phyloP scores from a whole-genome alignment of 2,329 filamentous ascomycete genomes.

The Rasamsonia emersonii region DNA sequence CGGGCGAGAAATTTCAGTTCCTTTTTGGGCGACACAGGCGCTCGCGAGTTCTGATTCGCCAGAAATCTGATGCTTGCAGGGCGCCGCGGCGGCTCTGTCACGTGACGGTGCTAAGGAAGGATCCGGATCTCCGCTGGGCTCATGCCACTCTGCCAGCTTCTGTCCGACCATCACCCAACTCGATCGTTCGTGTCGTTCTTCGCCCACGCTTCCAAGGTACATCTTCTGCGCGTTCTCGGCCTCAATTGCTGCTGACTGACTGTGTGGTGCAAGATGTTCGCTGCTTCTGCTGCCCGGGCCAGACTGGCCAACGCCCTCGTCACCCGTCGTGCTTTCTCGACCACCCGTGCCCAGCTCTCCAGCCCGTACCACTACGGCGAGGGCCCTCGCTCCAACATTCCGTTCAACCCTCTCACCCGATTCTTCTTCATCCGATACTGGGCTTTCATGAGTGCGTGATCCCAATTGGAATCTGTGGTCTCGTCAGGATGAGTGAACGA shows the following conservation, averaged over 20 bases:
- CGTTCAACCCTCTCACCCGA: constrained; percentile 90
- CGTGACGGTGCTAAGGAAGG: constrained; percentile 6
- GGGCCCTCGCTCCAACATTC: constrained; percentile 87
- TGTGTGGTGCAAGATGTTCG: constrained; percentile 69
- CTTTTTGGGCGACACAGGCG: constrained; percentile 14
- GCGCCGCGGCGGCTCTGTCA: constrained; percentile 2
- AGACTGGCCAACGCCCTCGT: constrained; percentile 55
- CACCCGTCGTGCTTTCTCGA: constrained; percentile 88
- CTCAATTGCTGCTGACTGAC: constrained; percentile 35
- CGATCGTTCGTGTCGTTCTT: background rate
- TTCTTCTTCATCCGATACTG: constrained; percentile 80
- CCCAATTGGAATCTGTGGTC: constrained; percentile 3
- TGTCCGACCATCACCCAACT: constrained; percentile 4
- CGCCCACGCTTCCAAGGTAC: too few species aligned
- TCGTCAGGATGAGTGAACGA: constrained; percentile 28
- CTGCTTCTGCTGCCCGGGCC: constrained; percentile 57
- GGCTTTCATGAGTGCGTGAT: constrained; percentile 59
- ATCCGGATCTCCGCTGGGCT: constrained; percentile 4
- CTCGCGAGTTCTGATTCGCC: constrained; percentile 13
- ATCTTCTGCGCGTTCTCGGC: constrained; percentile 5
- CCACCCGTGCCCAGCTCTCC: constrained; percentile 73
- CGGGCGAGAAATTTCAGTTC: constrained; percentile 26
- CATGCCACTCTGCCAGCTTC: constrained; percentile 5
- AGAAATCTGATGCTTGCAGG: background rate
- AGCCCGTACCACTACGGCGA: constrained; percentile 98